Evolutionary conservation across 177 flowering plant genomes (phyloP), one percentile per base, ranked within the genome.

Genomic region (Tripterygium wilfordii): DNA sequence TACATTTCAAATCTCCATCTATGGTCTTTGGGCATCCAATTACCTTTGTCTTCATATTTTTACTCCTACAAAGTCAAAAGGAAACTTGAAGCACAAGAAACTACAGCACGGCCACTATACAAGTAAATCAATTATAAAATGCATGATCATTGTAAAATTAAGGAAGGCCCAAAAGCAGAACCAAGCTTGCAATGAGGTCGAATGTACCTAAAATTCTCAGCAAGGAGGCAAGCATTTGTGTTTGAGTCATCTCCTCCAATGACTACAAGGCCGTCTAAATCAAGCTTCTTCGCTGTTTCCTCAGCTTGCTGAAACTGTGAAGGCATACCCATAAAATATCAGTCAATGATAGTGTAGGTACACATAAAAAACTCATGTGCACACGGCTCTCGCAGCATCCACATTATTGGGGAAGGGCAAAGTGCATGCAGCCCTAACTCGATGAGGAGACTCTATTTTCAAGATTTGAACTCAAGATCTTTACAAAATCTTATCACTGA

Each of bases 191-290:
- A 17, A n/a, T n/a, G n/a, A n/a, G n/a, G n/a, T n/a, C n/a, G n/a
- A 17, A 23, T 13, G 32, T 38, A 85, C 96, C 96, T 80, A 62
- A 92, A 92, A 58, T 88, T 70, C 56, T 92, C 96, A 40, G 96
- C 96, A 69, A 92, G 91, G 49, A 88, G 92, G 66, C 96, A 88
- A 31, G 98, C 96, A 84, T 92, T 88, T 28, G 96, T 88, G 53
- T 88, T 92, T 53, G 96, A 92, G 68, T 88, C 98, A 74, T 92
- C 98, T 24, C 98, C 98, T 36, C 98, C 98, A 74, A 92, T 92
- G 29, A 92, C 95, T 37, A 92, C 75, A 66, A 92, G 78, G 3
- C 98, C 98, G 75, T 92, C 98, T 62, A 92, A 67, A 53, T 88
- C 96, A 48, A 92, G 96, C 68, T 86, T 92, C 48, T 42, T 0